Base-by-base conservation (phyloP, 2,329 filamentous ascomycete species). In the Arthrinium phaeospermum region DNA sequence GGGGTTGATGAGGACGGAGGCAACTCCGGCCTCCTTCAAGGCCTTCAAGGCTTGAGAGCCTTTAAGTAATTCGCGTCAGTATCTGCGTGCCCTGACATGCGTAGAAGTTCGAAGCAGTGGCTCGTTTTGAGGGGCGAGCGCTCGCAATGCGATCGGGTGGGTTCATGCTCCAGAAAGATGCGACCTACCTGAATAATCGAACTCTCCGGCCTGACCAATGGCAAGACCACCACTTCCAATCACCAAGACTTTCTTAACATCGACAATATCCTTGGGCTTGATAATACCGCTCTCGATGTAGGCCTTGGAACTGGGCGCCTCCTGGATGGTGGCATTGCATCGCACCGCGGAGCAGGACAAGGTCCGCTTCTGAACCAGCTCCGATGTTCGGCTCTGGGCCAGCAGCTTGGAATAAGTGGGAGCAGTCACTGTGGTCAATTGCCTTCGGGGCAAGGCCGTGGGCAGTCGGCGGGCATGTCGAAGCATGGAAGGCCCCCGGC, bases 141-240 rank as follows among this genome's bases (percentile, higher is more conserved):
- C 6, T 57, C 51, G 27, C 27, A 34, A 57, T 57, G 51, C 53
- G 53, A 22, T 61, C 7, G 30, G 27, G 53, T n/a, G 30, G 27
- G 53, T n/a, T n/a, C 34, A n/a, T 37, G 34, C 19, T 34, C 30
- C 12, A 34, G 57, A 64, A 30, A 64, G 34, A 41, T 64, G 30
- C 57, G 68, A 88, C 91, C 77, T 88, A 97, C 95, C 96, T 83
- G 96, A 98, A 85, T 98, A 98, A 85, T 98, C 96, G 80, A 98
- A 98, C 86, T 98, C 96, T 86, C 96, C 96, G 76, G 96, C 96
- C 85, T 98, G 96, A 75, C 96, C 96, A 90, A 98, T 98, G 82
- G 94, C 94, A 78, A 98, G 89, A 84, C 96, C 96, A 86, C 96
- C 96, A 85, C 92, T 95, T 73, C 96, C 96, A 86, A 98, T 98